These are phyloP conservation scores for Entoloma clypeatum DNA, from an alignment of 1,284 basidiomycete genomes.

Conservation along the genomic window DNA sequence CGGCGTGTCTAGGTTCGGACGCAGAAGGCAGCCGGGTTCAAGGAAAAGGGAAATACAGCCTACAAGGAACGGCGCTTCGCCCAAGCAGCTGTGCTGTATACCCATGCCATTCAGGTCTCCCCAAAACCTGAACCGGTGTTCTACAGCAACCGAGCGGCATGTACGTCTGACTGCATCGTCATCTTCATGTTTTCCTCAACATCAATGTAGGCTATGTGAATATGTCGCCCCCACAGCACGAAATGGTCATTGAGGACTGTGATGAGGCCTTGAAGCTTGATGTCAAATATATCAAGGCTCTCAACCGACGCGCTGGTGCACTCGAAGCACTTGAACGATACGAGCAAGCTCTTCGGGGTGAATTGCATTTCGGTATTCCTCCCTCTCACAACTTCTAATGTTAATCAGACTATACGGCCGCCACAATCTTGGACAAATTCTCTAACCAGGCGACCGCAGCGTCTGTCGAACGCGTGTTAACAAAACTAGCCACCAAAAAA, in stretches of 20 bases:
- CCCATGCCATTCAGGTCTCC: constrained; percentile 84
- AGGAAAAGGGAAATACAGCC: constrained; percentile 86
- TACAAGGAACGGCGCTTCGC: constrained; percentile 81
- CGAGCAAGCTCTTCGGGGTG: constrained; percentile 78
- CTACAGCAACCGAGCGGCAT: constrained; percentile 97
- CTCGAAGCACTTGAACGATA: constrained; percentile 76
- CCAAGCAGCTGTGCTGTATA: constrained; percentile 82
- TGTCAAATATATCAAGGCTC: constrained; percentile 87
- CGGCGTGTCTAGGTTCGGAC: constrained; percentile 75
- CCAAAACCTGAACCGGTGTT: constrained; percentile 90
- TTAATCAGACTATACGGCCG: constrained; percentile 85
- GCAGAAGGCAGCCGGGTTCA: constrained; percentile 75
- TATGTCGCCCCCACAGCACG: constrained; percentile 79
- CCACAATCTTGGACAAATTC: constrained; percentile 94
- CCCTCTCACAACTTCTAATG: neutral
- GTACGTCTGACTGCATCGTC: constrained; percentile 41
- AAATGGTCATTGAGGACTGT: constrained; percentile 89
- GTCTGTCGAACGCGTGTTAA: constrained; percentile 89
- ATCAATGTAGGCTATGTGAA: constrained; percentile 78
- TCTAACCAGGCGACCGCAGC: constrained; percentile 77
- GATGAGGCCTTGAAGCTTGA: constrained; percentile 87
- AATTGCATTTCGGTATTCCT: constrained; percentile 19
- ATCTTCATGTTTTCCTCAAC: neutral
- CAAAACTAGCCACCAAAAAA: constrained; percentile 74
- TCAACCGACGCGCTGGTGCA: constrained; percentile 90